These are phyloP conservation scores for Eimeria necatrix DNA, from an alignment of 169 alveolate species.

Conservation along the genomic window DNA sequence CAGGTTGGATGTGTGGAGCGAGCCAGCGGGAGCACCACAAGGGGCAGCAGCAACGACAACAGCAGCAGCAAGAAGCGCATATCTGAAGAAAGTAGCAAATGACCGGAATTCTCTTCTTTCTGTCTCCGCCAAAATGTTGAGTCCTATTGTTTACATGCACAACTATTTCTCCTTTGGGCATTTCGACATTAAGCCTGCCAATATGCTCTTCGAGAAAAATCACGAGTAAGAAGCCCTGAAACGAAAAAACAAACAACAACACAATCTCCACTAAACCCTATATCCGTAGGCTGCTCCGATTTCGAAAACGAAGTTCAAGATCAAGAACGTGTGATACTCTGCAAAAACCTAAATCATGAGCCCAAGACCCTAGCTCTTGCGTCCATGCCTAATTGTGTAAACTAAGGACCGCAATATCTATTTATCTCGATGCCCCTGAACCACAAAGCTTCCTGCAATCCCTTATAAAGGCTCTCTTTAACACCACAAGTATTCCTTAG, in stretches of 20 bases:
- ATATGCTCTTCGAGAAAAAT: background rate
- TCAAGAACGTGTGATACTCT: too few relatives aligned
- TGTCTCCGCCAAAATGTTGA: background rate
- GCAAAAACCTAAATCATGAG: background rate
- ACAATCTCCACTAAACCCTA: too few relatives aligned
- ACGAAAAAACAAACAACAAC: too few relatives aligned
- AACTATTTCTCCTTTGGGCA: background rate
- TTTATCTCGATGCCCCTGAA: too few relatives aligned
- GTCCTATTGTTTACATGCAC: slow-evolving; percentile 6
- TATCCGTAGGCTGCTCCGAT: too few relatives aligned
- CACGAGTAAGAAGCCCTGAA: too few relatives aligned
- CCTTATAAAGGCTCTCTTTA: too few relatives aligned
- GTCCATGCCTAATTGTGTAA: too few relatives aligned
- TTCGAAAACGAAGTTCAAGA: too few relatives aligned
- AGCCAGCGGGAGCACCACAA: background rate
- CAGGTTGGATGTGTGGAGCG: background rate
- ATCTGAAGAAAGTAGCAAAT: background rate
- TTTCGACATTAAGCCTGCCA: slow-evolving; percentile 38
- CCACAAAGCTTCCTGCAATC: too few relatives aligned
- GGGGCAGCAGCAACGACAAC: background rate
- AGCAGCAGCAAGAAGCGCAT: background rate
- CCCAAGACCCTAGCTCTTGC: background rate
- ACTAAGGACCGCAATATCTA: too few relatives aligned
- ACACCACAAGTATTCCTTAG: too few relatives aligned
- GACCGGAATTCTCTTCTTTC: background rate